These are phyloP conservation scores for Simplicillium sp. DNA, from an alignment of 2,329 filamentous ascomycete genomes.

Conservation along the genomic window DNA sequence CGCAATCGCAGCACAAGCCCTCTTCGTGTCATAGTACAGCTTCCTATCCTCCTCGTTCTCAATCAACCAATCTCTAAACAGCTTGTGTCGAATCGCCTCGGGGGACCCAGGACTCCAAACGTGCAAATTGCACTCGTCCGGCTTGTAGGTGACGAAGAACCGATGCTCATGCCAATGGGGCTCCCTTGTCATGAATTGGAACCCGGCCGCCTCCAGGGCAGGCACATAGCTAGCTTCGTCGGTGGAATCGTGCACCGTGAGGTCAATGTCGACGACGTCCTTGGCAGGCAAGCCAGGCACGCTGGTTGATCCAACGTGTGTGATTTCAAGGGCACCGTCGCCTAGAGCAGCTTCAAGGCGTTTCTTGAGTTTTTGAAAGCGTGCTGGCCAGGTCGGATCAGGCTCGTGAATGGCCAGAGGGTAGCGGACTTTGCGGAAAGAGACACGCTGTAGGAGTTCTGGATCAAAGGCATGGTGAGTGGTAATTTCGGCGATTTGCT, in stretches of 20 bases:
- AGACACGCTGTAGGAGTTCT: constrained; percentile 5
- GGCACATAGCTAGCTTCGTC: constrained; percentile 28
- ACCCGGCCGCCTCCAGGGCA: constrained; percentile 26
- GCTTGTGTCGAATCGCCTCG: constrained; percentile 26
- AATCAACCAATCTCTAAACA: constrained; percentile 31
- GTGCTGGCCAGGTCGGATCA: constrained; percentile 3
- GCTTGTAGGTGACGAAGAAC: constrained; percentile 21
- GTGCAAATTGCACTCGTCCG: constrained; percentile 29
- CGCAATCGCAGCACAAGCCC: constrained; percentile 17
- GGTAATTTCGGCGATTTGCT: constrained; percentile 1
- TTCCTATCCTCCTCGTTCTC: constrained; percentile 22
- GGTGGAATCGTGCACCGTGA: constrained; percentile 24
- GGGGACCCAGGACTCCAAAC: constrained; percentile 28
- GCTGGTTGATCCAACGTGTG: constrained; percentile 35
- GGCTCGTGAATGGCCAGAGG: constrained; percentile 6
- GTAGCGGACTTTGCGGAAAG: constrained; percentile 1
- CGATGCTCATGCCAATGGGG: constrained; percentile 32
- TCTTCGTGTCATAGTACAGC: constrained; percentile 27
- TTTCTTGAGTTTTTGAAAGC: constrained; percentile 14
- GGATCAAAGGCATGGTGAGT: constrained; percentile 4
- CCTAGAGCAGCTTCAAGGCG: constrained; percentile 18
- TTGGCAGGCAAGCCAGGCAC: constrained; percentile 34
- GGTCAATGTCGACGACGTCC: constrained; percentile 36
- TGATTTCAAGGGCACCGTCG: constrained; percentile 18
- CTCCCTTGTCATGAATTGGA: constrained; percentile 31